Evolutionary conservation across 306 rosid genomes (phyloP).

Genomic region (Medicago lupulina): DNA sequence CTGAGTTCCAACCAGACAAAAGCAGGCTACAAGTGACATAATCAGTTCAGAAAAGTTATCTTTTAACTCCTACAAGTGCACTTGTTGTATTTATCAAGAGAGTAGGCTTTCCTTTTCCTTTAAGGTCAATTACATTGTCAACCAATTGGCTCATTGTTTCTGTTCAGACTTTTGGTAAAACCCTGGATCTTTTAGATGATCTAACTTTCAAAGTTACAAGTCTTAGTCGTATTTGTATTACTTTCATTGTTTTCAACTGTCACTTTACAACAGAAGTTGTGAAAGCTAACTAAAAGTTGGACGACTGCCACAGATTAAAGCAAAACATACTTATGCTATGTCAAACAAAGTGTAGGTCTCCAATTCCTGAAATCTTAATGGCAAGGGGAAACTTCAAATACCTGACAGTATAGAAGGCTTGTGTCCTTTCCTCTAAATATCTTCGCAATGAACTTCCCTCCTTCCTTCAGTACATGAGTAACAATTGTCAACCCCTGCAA

Average conservation of each 20-base stretch:
- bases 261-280: conserved; percentile 3
- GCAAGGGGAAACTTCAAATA: conserved; percentile 47
- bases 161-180: conserved; percentile 23
- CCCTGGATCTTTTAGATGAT: conserved; percentile 8
- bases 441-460: conserved; percentile 94
- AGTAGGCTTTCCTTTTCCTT: conserved; percentile 26
- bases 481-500: conserved; percentile 95
- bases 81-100: conserved; percentile 31
- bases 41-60: conserved; percentile 31
- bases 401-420: conserved; percentile 95
- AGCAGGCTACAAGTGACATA: conserved; percentile 6
- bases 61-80: conserved; percentile 5
- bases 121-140: conserved; percentile 27
- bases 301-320: conserved; percentile 4
- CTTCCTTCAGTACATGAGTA: conserved; percentile 89
- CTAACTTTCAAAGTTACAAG: conserved; percentile 15
- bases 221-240: conserved; percentile 24
- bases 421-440: conserved; percentile 97
- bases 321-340: conserved; percentile 16
- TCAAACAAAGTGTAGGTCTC: background rate
- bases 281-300: conserved; percentile 29
- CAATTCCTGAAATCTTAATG: conserved; percentile 13
- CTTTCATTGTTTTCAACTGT: conserved; percentile 32
- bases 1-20: conserved; percentile 37
- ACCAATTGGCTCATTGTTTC: conserved; percentile 32